phyloP scores from a whole-genome alignment of 805 yeast genomes.

The Priceomyces castillae region DNA sequence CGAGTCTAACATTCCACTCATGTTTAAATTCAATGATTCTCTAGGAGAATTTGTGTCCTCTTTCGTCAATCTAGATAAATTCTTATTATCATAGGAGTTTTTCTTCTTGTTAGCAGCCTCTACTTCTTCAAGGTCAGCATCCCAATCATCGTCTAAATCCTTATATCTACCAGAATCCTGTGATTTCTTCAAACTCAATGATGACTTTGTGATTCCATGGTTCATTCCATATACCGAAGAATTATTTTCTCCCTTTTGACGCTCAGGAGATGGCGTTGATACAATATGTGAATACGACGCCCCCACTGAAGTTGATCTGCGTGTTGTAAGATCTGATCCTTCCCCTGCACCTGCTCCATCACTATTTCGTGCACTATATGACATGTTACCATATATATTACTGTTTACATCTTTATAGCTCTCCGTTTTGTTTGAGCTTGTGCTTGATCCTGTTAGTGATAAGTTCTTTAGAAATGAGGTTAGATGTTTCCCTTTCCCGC shows the following conservation, averaged over 20 bases:
- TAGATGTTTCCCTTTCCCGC: conserved; percentile 62
- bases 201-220: conserved; percentile 6
- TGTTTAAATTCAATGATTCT: conserved; percentile 20
- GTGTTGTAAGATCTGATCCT: conserved; percentile 9
- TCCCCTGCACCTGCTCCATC: conserved; percentile 10
- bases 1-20: conserved; percentile 32
- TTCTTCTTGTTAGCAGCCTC: conserved; percentile 9
- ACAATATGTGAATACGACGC: conserved; percentile 12
- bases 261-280: conserved; percentile 11
- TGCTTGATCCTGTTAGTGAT: conserved; percentile 31
- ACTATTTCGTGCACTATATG: conserved; percentile 18
- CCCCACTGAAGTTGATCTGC: conserved; percentile 20
- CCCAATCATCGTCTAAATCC: conserved; percentile 92
- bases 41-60: conserved; percentile 23
- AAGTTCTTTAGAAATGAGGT: conserved; percentile 49
- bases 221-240: conserved; percentile 7
- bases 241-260: background rate
- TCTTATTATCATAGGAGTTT: conserved; percentile 13
- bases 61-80: conserved; percentile 27
- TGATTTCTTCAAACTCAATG: background rate
- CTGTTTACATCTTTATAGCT: conserved; percentile 29
- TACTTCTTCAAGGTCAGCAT: conserved; percentile 57
- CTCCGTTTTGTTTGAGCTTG: conserved; percentile 14
- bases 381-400: conserved; percentile 38
- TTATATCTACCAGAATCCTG: conserved; percentile 38